Percentiles rank a stretch among this genome's conserved stretches.
phyloP scores from a whole-genome alignment of 2,329 filamentous ascomycete genomes.

The Tetracladium maxilliforme region DNA sequence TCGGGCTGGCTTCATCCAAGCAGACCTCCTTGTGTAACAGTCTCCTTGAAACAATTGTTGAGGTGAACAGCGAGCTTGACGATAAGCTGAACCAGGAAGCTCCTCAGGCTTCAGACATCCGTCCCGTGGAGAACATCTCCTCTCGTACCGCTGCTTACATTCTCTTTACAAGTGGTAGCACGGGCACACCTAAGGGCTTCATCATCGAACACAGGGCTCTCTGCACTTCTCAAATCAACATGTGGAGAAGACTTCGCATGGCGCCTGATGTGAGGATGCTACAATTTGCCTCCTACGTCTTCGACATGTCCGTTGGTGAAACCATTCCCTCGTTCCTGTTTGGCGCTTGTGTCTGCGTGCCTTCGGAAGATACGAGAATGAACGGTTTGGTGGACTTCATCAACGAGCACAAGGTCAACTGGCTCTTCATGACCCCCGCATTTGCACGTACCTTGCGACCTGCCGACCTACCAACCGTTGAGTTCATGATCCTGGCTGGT shows the following conservation, averaged over 20 bases:
- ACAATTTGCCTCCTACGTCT: constrained; percentile 72
- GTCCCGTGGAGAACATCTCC: too few species aligned
- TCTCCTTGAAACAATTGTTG: too few species aligned
- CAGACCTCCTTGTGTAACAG: too few species aligned
- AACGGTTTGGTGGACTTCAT: constrained; percentile 57
- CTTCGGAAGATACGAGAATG: constrained; percentile 60
- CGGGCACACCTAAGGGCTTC: constrained; percentile 17
- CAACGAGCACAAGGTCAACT: constrained; percentile 48
- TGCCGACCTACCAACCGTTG: neutral
- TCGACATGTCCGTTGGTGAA: constrained; percentile 81
- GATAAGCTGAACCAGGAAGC: too few species aligned
- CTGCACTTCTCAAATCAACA: too few species aligned
- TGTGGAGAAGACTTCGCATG: too few species aligned
- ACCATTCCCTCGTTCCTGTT: constrained; percentile 74
- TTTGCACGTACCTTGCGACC: neutral
- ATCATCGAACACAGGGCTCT: too few species aligned
- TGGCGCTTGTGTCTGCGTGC: constrained; percentile 67
- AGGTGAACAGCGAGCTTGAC: too few species aligned
- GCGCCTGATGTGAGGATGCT: constrained; percentile 46
- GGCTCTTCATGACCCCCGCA: constrained; percentile 18
- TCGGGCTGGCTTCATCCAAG: too few species aligned
- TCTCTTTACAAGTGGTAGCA: constrained; percentile 75
- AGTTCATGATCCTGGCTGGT: constrained; percentile 33
- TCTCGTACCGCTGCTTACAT: too few species aligned
- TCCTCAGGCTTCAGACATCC: too few species aligned